These are phyloP conservation scores for Citrus unshiu DNA, from an alignment of 345 rosid species.

Conservation along the genomic window DNA sequence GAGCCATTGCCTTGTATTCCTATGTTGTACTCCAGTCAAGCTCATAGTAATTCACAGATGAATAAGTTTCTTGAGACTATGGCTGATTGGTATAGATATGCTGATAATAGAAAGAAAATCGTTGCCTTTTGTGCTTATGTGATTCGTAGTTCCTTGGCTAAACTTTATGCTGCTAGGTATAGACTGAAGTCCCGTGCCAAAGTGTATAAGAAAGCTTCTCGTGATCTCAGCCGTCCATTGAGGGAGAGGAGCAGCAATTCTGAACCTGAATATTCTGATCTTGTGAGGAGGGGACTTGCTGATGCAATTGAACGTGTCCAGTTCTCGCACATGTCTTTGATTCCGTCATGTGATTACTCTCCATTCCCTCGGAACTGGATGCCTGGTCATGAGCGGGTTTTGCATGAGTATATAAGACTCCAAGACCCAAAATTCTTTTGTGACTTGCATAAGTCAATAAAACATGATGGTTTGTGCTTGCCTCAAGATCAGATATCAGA, in stretches of 20 bases:
- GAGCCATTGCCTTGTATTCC: constrained; percentile 95
- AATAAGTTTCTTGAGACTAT: constrained; percentile 94
- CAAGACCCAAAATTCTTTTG: constrained; percentile 86
- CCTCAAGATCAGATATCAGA: constrained; percentile 93
- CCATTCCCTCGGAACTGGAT: constrained; percentile 89
- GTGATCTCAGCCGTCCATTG: constrained; percentile 79
- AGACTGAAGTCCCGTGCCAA: constrained; percentile 95
- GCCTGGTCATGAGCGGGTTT: constrained; percentile 75
- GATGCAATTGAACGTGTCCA: constrained; percentile 95
- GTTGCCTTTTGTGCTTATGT: constrained; percentile 97
- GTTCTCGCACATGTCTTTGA: constrained; percentile 84
- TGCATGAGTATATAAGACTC: constrained; percentile 72
- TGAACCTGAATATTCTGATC: constrained; percentile 94
- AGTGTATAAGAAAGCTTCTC: constrained; percentile 79
- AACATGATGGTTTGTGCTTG: constrained; percentile 50
- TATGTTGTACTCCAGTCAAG: constrained; percentile 95
- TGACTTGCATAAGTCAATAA: constrained; percentile 61
- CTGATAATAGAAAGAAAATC: constrained; percentile 89
- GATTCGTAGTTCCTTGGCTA: constrained; percentile 90
- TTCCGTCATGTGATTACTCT: constrained; percentile 93
- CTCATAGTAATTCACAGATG: constrained; percentile 95
- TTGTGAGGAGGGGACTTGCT: constrained; percentile 92
- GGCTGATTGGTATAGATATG: constrained; percentile 97
- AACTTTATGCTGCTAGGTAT: constrained; percentile 93
- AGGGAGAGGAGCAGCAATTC: constrained; percentile 80